Percentiles rank a stretch among this genome's conserved stretches.
These are phyloP conservation scores for Phytophthora litchii DNA, from an alignment of 352 stramenopile genomes.

Conservation along the genomic window DNA sequence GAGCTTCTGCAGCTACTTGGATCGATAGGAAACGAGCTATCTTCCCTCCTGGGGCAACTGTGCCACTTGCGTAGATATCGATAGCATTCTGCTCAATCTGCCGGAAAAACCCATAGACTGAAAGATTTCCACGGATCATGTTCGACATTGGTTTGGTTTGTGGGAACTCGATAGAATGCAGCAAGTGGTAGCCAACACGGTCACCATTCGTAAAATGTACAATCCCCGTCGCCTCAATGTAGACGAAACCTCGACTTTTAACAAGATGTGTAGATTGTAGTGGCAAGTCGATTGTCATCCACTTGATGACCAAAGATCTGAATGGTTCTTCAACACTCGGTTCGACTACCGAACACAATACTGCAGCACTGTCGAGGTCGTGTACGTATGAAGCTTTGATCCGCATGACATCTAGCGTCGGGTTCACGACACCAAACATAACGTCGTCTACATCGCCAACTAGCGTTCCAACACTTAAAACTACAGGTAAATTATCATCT, in stretches of 20 bases:
- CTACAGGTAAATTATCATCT: slow-evolving; percentile 8
- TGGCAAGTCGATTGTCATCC: slow-evolving; percentile 33
- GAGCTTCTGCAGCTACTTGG: slow-evolving; percentile 23
- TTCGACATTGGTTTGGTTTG: slow-evolving; percentile 32
- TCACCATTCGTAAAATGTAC: slow-evolving; percentile 20
- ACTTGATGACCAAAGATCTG: slow-evolving; percentile 36
- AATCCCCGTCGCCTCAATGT: slow-evolving; percentile 38
- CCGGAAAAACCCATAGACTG: slow-evolving; percentile 45
- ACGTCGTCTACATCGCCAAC: slow-evolving; percentile 38
- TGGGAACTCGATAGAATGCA: slow-evolving; percentile 44
- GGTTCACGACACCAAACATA: slow-evolving; percentile 42
- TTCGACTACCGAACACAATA: slow-evolving; percentile 27
- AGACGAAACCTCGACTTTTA: slow-evolving; percentile 36
- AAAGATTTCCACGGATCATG: slow-evolving; percentile 43
- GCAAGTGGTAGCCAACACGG: slow-evolving; percentile 38
- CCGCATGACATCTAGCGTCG: slow-evolving; percentile 35
- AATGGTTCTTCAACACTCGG: slow-evolving; percentile 32
- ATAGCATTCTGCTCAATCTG: slow-evolving; percentile 39
- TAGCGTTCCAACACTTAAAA: slow-evolving; percentile 37
- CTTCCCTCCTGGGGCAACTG: slow-evolving; percentile 24
- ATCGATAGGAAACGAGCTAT: slow-evolving; percentile 34
- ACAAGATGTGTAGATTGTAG: slow-evolving; percentile 14
- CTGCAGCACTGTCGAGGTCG: slow-evolving; percentile 30
- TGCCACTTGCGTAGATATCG: slow-evolving; percentile 37
- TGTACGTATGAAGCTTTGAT: slow-evolving; percentile 39